phyloP scores from a whole-genome alignment of 2,329 filamentous ascomycete genomes.

The Byssoonygena ceratinophila region DNA sequence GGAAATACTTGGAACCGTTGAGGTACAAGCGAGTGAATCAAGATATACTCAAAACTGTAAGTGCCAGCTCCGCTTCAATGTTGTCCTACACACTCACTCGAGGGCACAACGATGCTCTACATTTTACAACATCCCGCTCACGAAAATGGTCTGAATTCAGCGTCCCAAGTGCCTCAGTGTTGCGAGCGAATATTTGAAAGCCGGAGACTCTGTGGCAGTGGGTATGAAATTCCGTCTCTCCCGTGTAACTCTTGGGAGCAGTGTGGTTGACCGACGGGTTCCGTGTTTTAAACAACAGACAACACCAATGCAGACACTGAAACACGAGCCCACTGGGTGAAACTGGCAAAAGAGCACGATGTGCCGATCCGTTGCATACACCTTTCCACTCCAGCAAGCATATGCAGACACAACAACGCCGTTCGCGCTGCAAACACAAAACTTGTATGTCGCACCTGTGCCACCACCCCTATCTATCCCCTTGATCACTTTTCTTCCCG shows the following conservation, averaged over 20 bases:
- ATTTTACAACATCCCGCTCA: constrained; percentile 5
- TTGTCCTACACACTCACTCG: constrained; percentile 14
- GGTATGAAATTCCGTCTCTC: constrained; percentile 45
- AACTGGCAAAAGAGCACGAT: constrained; percentile 57
- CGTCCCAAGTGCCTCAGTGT: constrained; percentile 58
- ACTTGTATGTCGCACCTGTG: constrained; percentile 24
- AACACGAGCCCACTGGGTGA: constrained; percentile 66
- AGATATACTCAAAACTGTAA: constrained; percentile 66
- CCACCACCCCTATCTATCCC: neutral
- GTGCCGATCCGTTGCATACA: constrained; percentile 76
- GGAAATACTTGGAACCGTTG: constrained; percentile 62
- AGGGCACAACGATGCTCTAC: neutral
- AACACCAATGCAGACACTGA: constrained; percentile 87
- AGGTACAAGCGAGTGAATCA: constrained; percentile 84
- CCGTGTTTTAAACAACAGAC: constrained; percentile 45
- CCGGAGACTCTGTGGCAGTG: constrained; percentile 61
- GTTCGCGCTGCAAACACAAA: constrained; percentile 57
- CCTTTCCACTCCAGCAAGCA: constrained; percentile 59
- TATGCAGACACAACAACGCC: constrained; percentile 78
- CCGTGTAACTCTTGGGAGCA: neutral
- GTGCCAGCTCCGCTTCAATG: constrained; percentile 21
- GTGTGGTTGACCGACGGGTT: constrained; percentile 10
- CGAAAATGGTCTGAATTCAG: constrained; percentile 26
- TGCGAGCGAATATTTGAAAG: constrained; percentile 54
- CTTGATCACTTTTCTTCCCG: neutral